Base-by-base conservation (phyloP, 2,329 filamentous ascomycete genomes). In the Fusarium guadeloupense region DNA sequence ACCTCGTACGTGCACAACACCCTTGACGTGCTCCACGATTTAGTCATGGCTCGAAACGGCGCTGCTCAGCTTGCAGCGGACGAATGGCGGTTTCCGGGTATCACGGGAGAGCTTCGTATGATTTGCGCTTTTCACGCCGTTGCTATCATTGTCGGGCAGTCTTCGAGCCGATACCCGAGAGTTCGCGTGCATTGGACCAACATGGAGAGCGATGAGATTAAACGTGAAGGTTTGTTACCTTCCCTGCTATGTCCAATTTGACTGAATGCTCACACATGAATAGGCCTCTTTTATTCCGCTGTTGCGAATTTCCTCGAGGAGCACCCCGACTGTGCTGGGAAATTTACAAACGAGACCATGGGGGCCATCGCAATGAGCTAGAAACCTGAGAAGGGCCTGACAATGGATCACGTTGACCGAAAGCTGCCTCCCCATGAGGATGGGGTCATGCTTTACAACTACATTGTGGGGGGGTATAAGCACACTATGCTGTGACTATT, bases 381-480 rank as follows among this genome's bases (percentile, higher is more conserved):
- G 49, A 28, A 17, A 9, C 40, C 35, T 2, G 19, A 17, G 8
- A 4, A 10, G 1, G 4, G 3, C 0, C 9, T 47, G 5, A 31
- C 49, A 2, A 35, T 25, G 20, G 30, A 8, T 0, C 49, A 40
- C 9, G 8, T 47, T 7, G 4, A 20, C 4, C 28, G 20, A 16
- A 16, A 30, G 14, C 17, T 16, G 5, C 14, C 19, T 4, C 21
- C 17, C 2, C 23, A 8, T 2, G 7, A 10, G 0, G 31, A 55
- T 14, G 25, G 14, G 0, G 50, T 48, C 2, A 20, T n/a, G 2
- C n/a, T 55, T 19, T 54, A 47, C 25, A 55, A 54, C 13, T 35
- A n/a, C 4, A 23, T 43, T 16, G 13, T 14, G 25, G 6, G 5
- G 2, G 41, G 41, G 6, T 20, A 33, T 13, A 30, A 28, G 9